Base-by-base conservation (phyloP, 2,329 filamentous ascomycete genomes). In the Pestalotiopsis sp. region DNA sequence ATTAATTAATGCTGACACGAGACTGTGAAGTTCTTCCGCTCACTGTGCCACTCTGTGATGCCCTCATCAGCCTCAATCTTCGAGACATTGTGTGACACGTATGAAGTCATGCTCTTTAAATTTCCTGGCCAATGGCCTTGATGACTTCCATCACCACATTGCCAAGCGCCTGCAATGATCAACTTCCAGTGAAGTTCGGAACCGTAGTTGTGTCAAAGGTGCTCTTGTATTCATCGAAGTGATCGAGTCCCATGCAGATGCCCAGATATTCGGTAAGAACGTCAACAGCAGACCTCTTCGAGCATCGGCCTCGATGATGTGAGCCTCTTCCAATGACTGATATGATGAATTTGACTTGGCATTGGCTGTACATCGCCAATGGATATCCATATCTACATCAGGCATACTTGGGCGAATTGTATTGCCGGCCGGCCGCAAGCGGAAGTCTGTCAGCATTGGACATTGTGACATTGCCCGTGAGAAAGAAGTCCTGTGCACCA, bases 1-100 rank as follows among this genome's bases (percentile, higher is more conserved):
- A 70, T 74, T 70, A 71, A 73, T 70, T 68, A 71, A 72, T 74
- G 75, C 78, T 80, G 75, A 80, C 78, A 77, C 69, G 49, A 66
- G 59, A 31, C 71, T 68, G 70, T 71, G 66, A 73, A 74, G 69
- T 49, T 52, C 9, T 27, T 56, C 12, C 36, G 9, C n/a, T 39
- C 20, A 23, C 36, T 52, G 25, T 66, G 62, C 45, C 64, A 23
- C 27, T 12, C 14, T 41, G 41, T 41, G n/a, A 36, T 45, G 31
- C 23, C 20, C 27, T 23, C 39, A 31, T 14, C 23, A 14, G 20
- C 45, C 45, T 25, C 41, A 14, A 14, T 66, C 36, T 31, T 62
- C 25, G 7, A 3, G 11, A 14, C 7, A 6, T 9, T 11, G 39
- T 23, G 11, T 60, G 52, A 20, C 23, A 57, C 56, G 63, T 66